Evolutionary conservation across 441 rosid genomes (phyloP).

Genomic region (Gossypium davidsonii): DNA sequence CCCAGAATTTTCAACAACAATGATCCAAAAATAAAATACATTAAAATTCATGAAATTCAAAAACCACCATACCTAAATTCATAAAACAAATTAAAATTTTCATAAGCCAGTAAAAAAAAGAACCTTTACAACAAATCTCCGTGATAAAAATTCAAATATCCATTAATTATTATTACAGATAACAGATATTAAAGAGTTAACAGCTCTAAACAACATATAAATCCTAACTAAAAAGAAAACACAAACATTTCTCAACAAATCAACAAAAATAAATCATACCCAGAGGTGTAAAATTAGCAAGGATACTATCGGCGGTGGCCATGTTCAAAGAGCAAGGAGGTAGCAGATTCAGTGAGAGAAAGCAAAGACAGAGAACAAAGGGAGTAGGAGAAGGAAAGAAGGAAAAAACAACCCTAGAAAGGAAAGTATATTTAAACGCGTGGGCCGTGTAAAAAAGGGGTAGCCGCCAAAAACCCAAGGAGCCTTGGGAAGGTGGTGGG

Average conservation of each 20-base stretch:
- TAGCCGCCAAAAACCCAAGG: constrained; percentile 40
- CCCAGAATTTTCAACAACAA: background rate
- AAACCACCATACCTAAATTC: background rate
- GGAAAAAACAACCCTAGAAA: constrained; percentile 27
- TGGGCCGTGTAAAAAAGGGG: constrained; percentile 20
- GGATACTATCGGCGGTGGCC: constrained; percentile 52
- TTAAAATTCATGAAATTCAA: background rate
- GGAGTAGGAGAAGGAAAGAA: background rate
- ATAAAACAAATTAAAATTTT: background rate
- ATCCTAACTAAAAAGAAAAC: background rate
- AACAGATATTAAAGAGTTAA: background rate
- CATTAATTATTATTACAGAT: background rate
- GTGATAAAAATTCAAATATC: background rate
- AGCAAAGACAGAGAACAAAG: background rate
- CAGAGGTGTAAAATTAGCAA: constrained; percentile 34
- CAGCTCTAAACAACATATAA: background rate
- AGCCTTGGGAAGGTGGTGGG: constrained; percentile 7
- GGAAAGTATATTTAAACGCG: background rate
- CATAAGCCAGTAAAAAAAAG: background rate
- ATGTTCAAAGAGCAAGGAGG: constrained; percentile 17
- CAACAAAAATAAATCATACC: constrained; percentile 26
- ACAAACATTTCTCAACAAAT: background rate
- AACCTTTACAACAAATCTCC: constrained; percentile 3
- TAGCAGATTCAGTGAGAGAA: constrained; percentile 4
- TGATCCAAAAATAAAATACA: background rate